phyloP scores from a whole-genome alignment of 2,329 filamentous ascomycete species.

The Beauveria pseudobassiana region DNA sequence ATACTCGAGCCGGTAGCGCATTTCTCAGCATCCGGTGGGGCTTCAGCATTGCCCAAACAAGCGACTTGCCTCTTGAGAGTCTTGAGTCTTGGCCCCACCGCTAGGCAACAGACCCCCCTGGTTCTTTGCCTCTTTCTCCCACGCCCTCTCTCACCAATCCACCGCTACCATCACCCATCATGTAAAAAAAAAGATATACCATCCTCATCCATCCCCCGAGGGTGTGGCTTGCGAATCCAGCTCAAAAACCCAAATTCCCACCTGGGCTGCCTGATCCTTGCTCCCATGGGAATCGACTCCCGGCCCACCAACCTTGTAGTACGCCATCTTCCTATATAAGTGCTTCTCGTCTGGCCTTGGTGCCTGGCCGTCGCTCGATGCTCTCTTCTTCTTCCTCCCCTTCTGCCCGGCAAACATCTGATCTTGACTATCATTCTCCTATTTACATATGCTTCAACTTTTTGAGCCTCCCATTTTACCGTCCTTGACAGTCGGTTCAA shows the following conservation, averaged over 20 bases:
- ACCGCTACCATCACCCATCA: background rate
- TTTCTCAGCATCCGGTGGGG: conserved; percentile 3
- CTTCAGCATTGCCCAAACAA: background rate
- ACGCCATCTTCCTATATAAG: conserved; percentile 7
- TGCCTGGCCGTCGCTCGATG: conserved; percentile 10
- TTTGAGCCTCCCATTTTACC: background rate
- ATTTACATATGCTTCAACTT: background rate
- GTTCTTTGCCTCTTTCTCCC: background rate
- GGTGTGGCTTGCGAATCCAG: background rate
- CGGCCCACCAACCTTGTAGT: conserved; percentile 4
- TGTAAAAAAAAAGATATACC: background rate
- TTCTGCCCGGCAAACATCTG: background rate
- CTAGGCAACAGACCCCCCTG: conserved; percentile 25
- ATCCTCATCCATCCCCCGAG: background rate
- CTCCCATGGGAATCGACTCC: background rate
- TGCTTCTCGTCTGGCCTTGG: conserved; percentile 8
- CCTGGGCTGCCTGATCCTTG: background rate
- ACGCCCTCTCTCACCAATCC: background rate
- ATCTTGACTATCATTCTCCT: background rate
- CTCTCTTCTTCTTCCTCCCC: conserved; percentile 1
- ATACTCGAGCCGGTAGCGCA: background rate
- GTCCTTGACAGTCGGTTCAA: background rate
- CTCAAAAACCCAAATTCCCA: background rate
- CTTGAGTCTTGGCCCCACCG: conserved; percentile 14
- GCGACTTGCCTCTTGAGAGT: background rate